Percentiles rank a stretch among this genome's conserved stretches.
Conservation (phyloP, 2,329 filamentous ascomycete genomes). For the Microcyclospora tardicrescens region DNA sequence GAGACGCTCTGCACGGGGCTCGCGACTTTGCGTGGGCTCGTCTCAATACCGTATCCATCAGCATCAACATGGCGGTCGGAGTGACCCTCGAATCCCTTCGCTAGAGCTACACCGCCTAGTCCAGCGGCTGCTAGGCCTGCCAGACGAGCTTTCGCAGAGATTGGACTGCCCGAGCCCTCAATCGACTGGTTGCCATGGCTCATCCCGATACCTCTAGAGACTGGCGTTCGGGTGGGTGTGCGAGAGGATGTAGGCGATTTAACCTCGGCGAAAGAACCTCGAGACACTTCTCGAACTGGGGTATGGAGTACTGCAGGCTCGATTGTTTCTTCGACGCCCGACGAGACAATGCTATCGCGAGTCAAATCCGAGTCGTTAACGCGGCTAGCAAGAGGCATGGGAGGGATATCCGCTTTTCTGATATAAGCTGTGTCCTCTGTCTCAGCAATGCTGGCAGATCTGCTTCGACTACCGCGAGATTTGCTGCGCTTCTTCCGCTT, state of each 20-base stretch:
- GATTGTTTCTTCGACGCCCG: conserved; percentile 53
- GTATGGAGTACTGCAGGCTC: conserved; percentile 47
- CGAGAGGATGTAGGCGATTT: conserved; percentile 46
- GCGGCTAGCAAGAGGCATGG: conserved; percentile 80
- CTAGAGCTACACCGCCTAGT: conserved; percentile 19
- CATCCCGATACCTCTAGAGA: conserved; percentile 49
- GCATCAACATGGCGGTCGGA: conserved; percentile 38
- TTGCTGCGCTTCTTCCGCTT: conserved; percentile 36
- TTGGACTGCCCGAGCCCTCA: conserved; percentile 22
- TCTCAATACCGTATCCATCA: conserved; percentile 18
- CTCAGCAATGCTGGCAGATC: conserved; percentile 39
- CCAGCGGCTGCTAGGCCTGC: conserved; percentile 28
- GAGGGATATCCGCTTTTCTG: conserved; percentile 44
- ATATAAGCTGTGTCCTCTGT: conserved; percentile 38
- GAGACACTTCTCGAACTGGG: conserved; percentile 48
- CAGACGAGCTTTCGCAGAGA: conserved; percentile 24
- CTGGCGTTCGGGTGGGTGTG: conserved; percentile 46
- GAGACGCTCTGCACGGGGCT: conserved; percentile 90
- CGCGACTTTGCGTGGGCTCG: conserved; percentile 11
- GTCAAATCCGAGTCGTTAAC: conserved; percentile 79
- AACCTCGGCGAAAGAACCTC: conserved; percentile 40
- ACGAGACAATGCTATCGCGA: conserved; percentile 72
- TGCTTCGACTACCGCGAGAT: conserved; percentile 38
- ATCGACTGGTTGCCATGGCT: conserved; percentile 49
- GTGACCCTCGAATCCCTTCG: conserved; percentile 54